phyloP scores from a whole-genome alignment of 352 stramenopile species.

The Blastocystis sp. region DNA sequence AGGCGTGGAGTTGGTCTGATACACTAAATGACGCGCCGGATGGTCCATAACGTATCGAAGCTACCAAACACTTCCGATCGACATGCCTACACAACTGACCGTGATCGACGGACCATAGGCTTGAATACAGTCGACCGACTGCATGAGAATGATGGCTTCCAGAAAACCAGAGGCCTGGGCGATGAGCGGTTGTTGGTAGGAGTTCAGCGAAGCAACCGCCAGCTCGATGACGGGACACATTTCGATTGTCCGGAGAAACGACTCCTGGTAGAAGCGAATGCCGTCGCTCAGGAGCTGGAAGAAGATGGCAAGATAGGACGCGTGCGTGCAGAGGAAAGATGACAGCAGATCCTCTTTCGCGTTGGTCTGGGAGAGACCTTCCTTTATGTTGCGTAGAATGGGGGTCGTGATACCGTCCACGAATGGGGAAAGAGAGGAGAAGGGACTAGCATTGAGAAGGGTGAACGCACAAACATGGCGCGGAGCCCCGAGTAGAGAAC shows the following conservation, averaged over 20 bases:
- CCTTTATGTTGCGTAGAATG: not conserved
- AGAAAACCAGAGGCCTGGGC: not conserved
- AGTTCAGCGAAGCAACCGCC: not conserved
- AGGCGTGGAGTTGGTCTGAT: conserved; percentile 12
- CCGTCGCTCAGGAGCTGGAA: not conserved
- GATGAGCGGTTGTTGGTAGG: not conserved
- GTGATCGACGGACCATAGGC: not conserved
- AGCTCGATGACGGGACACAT: not conserved
- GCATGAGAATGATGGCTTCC: not conserved
- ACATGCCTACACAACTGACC: not conserved
- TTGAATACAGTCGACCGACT: not conserved
- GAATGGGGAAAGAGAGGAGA: not conserved
- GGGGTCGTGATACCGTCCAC: not conserved
- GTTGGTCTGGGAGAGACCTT: not conserved
- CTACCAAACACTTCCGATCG: not conserved
- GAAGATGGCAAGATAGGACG: not conserved
- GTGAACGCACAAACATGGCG: too few relatives aligned
- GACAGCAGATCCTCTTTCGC: too few relatives aligned
- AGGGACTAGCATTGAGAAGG: too few relatives aligned
- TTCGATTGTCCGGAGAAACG: not conserved
- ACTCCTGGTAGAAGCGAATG: not conserved
- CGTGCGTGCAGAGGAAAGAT: not conserved
- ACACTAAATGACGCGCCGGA: not conserved
- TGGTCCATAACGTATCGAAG: not conserved
- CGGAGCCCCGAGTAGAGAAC: not conserved